Base-by-base conservation (phyloP, 2,329 filamentous ascomycete genomes). In the Verticillium nonalfalfae region DNA sequence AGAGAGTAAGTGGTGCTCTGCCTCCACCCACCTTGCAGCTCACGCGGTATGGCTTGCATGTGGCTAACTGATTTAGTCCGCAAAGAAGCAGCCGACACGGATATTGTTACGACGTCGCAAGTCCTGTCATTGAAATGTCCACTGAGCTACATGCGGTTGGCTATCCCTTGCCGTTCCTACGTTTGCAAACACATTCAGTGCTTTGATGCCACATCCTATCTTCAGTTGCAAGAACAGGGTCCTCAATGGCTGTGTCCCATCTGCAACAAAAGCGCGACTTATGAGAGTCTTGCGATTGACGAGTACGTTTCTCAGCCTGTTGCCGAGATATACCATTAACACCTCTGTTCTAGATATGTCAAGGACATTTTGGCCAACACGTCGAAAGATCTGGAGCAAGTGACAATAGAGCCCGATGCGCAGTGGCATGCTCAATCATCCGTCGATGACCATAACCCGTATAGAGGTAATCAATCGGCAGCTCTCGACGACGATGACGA, bases 171-270 rank as follows among this genome's bases (percentile, higher is more conserved):
- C 67, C 88, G 95, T 38, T 91, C 91, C 4, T 82, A 86, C 3
- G 77, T 87, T 38, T 99, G 95, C 76, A 89, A 85, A 3, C 95
- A 99, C 73, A 90, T 95, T 33, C 92, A 96, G 71, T 99, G 95
- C 72, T 99, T 98, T 68, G 95, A 99, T 73, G 94, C 90, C 3
- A 89, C 86, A 3, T 96, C 92, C 1, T 99, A 97, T 72, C 81
- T 99, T 21, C 91, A 97, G 68, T 78, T 99, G 34, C 94, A 98
- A 72, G 93, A 98, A 72, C 95, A 99, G 78, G 94, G 92, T 0
- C 95, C 95, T 0, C 96, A 95, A 18, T 99, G 95, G 95, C 82
- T 87, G n/a, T 99, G 95, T 70, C 95, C 95, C 0, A 89, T 97
- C 26, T 99, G 95, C 78, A 94, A 89, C 74, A 96, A 93, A 70